Percentiles rank a stretch among this genome's conserved stretches.
These are phyloP conservation scores for Fusarium musae DNA, from an alignment of 2,329 filamentous ascomycete species.

Conservation along the genomic window DNA sequence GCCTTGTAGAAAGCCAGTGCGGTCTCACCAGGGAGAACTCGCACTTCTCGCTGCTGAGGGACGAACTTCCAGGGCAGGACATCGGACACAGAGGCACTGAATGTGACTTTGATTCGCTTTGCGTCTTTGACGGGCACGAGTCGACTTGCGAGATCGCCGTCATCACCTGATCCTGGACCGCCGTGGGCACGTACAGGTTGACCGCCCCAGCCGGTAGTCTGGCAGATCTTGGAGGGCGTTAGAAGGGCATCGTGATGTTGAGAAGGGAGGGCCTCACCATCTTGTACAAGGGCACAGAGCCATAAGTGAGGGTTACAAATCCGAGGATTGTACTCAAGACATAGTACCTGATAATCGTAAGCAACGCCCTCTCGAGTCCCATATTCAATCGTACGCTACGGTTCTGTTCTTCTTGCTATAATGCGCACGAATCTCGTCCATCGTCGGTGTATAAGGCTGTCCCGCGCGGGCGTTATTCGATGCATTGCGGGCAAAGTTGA, in stretches of 20 bases:
- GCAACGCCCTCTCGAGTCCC: background rate
- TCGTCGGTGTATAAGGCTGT: conserved; percentile 51
- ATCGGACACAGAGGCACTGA: conserved; percentile 95
- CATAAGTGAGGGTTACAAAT: conserved; percentile 83
- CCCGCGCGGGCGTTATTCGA: conserved; percentile 46
- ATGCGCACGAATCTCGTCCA: conserved; percentile 72
- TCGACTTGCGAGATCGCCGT: conserved; percentile 76
- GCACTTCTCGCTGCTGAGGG: conserved; percentile 95
- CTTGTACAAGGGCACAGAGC: conserved; percentile 87
- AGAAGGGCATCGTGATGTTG: background rate
- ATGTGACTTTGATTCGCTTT: conserved; percentile 91
- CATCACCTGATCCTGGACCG: conserved; percentile 57
- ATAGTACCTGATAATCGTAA: conserved; percentile 68
- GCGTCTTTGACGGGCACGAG: conserved; percentile 83
- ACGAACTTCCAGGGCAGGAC: conserved; percentile 97
- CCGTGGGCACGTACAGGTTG: conserved; percentile 87
- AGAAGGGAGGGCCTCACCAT: conserved; percentile 67
- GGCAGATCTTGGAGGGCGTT: conserved; percentile 71
- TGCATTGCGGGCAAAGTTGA: conserved; percentile 46
- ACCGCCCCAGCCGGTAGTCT: conserved; percentile 90
- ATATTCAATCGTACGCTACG: conserved; percentile 51
- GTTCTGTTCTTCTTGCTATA: conserved; percentile 76
- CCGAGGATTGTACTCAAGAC: conserved; percentile 80
- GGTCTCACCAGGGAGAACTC: conserved; percentile 94
- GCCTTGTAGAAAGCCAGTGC: conserved; percentile 98